Evolutionary conservation across 305 asterid species (phyloP), one percentile per base, ranked within the genome.

Genomic region (Fraxinus nigra): DNA sequence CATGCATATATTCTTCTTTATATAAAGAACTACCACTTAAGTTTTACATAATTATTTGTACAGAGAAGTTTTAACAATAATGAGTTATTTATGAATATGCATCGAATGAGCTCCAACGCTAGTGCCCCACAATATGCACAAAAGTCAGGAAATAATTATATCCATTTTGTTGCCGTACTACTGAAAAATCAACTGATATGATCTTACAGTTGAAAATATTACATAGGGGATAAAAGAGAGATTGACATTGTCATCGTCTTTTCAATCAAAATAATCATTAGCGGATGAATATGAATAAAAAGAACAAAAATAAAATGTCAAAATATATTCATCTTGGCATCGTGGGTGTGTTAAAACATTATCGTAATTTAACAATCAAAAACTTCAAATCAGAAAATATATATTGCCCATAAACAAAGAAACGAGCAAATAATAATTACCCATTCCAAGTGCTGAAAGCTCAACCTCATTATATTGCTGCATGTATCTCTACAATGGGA

Each of bases 381-480:
- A 18, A 22, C 70, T 22, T 61, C 32, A 24, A 65, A 65, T 65
- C n/a, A 65, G 35, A 24, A 10, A 24, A 20, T 61, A 65, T 0
- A 2, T 0, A 13, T 30, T 13, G 78, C 18, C 22, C 7, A 35
- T 38, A 59, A 46, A 5, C 67, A 79, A 72, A 81, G 38, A 79
- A 37, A 40, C 10, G 14, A 63, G 5, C 34, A 78, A 35, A 8
- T 34, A 37, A 75, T 80, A 82, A 72, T 81, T 89, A 90, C 95
- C 95, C 95, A 92, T 92, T 78, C 95, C 95, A 81, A 90, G 92
- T 26, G 90, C 95, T 4, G 95, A 92, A 83, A 92, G 93, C 86
- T 90, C 95, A 78, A 89, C 93, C 84, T 92, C 95, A 77, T 78
- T 83, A 83, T 90, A 77, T 81, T 92, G 91, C 61, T 88, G 92